Percentiles rank a stretch among this genome's conserved stretches.
These are phyloP conservation scores for Botryococcus braunii DNA, from an alignment of 163 green algal genomes.

Conservation along the genomic window DNA sequence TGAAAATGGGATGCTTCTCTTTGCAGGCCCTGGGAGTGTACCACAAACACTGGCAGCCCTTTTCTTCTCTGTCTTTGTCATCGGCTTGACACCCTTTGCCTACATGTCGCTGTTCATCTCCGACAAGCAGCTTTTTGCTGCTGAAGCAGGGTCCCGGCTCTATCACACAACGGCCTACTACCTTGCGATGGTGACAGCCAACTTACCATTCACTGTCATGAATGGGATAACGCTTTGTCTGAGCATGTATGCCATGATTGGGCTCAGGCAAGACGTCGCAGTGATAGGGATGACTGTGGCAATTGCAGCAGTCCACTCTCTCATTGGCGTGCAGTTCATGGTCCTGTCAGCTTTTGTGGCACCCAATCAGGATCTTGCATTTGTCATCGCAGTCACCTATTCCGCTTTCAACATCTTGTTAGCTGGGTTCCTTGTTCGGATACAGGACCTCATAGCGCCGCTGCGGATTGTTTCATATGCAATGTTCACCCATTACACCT, in stretches of 20 bases:
- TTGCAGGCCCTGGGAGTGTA: neutral
- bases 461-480: constrained; percentile 2
- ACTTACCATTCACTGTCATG: constrained; percentile 6
- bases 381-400: constrained; percentile 11
- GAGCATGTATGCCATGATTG: constrained; percentile 8
- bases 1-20: too few species aligned
- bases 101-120: constrained; percentile 16
- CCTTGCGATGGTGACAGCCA: too few species aligned
- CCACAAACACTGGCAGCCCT: constrained; percentile 1
- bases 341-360: constrained; percentile 9
- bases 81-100: constrained; percentile 6
- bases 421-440: constrained; percentile 4
- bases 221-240: neutral
- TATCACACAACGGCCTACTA: constrained; percentile 15
- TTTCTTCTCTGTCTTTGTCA: constrained; percentile 8
- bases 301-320: neutral
- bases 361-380: constrained; percentile 12
- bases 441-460: too few species aligned
- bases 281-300: neutral
- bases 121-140: constrained; percentile 5
- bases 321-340: constrained; percentile 5
- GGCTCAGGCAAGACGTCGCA: constrained; percentile 1
- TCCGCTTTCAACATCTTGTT: constrained; percentile 2
- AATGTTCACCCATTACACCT: constrained; percentile 3
- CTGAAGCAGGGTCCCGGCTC: constrained; percentile 1